These are phyloP conservation scores for Quillaja saponaria DNA, from an alignment of 306 rosid genomes.

Conservation along the genomic window DNA sequence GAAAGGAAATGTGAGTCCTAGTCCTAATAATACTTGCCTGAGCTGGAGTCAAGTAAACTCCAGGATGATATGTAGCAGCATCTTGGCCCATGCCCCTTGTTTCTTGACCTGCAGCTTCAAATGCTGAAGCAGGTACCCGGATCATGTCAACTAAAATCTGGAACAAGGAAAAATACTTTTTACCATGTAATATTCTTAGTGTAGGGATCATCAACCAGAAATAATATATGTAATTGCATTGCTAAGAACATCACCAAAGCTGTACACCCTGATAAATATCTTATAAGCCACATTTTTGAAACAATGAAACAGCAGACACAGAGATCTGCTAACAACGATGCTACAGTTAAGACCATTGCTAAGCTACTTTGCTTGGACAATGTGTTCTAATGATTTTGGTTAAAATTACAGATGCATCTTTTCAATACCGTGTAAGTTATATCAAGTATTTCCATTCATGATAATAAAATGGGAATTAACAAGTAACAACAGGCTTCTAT, in stretches of 20 bases:
- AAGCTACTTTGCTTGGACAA: not conserved
- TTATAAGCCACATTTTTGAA: conserved; percentile 4
- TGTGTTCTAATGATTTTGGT: no score
- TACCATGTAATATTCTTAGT: conserved; percentile 20
- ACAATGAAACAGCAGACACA: conserved; percentile 12
- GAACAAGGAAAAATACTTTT: conserved; percentile 31
- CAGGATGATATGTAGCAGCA: conserved; percentile 89
- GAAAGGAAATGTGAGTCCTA: not conserved
- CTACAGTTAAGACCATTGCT: conserved; percentile 4
- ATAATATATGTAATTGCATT: not conserved
- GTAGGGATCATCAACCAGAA: conserved; percentile 19
- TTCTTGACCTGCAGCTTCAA: conserved; percentile 99
- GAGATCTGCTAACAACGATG: conserved; percentile 13
- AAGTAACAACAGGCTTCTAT: no score
- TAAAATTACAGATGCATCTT: no score
- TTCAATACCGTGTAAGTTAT: no score
- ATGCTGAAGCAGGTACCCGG: conserved; percentile 99
- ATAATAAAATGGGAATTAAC: no score
- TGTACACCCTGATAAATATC: conserved; percentile 20
- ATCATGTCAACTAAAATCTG: conserved; percentile 93
- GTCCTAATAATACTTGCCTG: conserved; percentile 55
- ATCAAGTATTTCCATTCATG: no score
- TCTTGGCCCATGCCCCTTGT: conserved; percentile 93
- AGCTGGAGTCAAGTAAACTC: conserved; percentile 91
- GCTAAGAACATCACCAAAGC: conserved; percentile 20